Base-by-base conservation (phyloP, 2,329 filamentous ascomycete genomes). In the Chaetoscypha palmicola region DNA sequence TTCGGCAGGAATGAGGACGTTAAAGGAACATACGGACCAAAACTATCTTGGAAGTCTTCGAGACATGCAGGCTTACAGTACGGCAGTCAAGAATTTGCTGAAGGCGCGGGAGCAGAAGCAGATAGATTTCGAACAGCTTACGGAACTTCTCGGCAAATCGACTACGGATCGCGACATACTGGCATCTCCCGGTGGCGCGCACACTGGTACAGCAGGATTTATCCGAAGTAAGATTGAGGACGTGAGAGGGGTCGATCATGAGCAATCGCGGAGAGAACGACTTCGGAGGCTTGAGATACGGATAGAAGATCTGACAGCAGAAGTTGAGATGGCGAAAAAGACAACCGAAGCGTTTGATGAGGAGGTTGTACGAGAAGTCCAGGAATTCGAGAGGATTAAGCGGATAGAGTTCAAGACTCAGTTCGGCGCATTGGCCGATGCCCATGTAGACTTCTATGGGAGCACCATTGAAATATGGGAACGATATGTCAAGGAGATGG, bases 21-120 rank as follows among this genome's bases (percentile, higher is more conserved):
- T 98, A 47, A 87, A 88, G 60, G 90, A 97, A 49, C 77, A 89
- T 58, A 97, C 91, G 0, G 92, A 98, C 62, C 89, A 94, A 58
- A 89, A 96, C 65, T 98, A 98, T 62, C 79, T 98, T 1, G 87
- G 88, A 54, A 91, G 84, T 43, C 73, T 98, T 41, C 81, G 89
- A 39, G 92, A 98, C 67, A 95, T 97, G 90, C 86, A 94, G 58
- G 84, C 89, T 20, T 98, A 97, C 66, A 91, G 89, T 53, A 69
- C 77, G n/a, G 84, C 89, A 0, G 71, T 97, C 36, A 94, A 94
- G 65, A 75, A 79, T 19, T 80, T 98, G 4, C 79, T 98, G 51
- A 94, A 94, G 64, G 87, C 87, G 1, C 83, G 92, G 26, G 92
- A 98, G 68, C 89, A 94, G 68, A 98, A 98, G 64, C 92, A 98